phyloP scores from a whole-genome alignment of 257 asterid genomes.

The Plantago ovata region DNA sequence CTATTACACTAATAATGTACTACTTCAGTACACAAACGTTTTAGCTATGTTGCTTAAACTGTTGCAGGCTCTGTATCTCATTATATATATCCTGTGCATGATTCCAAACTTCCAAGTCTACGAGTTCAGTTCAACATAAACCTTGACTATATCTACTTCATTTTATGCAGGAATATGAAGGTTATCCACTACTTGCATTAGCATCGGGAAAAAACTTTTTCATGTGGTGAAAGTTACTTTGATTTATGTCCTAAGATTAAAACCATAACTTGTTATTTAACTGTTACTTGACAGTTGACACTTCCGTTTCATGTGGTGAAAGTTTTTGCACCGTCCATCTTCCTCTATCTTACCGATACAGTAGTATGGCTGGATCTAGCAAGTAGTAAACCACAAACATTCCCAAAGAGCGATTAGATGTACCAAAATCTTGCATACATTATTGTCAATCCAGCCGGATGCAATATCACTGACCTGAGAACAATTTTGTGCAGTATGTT shows the following conservation, averaged over 20 bases:
- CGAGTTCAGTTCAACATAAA: too few relatives aligned
- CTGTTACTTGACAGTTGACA: too few relatives aligned
- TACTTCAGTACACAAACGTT: too few relatives aligned
- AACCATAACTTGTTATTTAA: background rate
- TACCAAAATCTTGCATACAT: constrained; percentile 2
- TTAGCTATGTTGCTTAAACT: too few relatives aligned
- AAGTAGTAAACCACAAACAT: constrained; percentile 82
- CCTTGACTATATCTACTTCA: too few relatives aligned
- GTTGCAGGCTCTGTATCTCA: too few relatives aligned
- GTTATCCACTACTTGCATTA: too few relatives aligned
- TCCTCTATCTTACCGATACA: constrained; percentile 96
- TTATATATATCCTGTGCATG: too few relatives aligned
- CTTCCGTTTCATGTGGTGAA: constrained; percentile 38
- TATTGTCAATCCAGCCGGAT: constrained; percentile 23
- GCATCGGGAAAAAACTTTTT: too few relatives aligned
- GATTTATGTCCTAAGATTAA: background rate
- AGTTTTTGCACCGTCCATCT: constrained; percentile 83
- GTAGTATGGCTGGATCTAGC: constrained; percentile 86
- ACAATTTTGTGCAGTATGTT: constrained; percentile 51
- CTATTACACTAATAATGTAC: too few relatives aligned
- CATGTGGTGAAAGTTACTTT: constrained; percentile 80
- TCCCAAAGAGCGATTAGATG: constrained; percentile 47
- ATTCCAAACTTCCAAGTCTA: too few relatives aligned
- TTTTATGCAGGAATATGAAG: too few relatives aligned
- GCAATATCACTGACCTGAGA: constrained; percentile 26